Evolutionary conservation across 1,284 basidiomycete species (phyloP).

Genomic region (Sporisorium exsertum): DNA sequence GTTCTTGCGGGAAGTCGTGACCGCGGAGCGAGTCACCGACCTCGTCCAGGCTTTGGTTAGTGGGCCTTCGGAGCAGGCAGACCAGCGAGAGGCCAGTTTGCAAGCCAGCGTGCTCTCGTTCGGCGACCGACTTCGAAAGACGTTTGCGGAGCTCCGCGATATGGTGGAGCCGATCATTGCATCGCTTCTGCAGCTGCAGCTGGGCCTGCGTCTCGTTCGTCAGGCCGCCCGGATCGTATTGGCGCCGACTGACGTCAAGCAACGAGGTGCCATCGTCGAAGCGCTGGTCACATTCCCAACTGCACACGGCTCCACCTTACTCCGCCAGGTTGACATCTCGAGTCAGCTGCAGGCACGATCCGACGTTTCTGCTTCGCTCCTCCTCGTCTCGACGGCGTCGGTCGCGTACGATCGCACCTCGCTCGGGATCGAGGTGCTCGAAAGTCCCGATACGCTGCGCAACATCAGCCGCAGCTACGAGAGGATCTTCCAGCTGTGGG

Average conservation of each 20-base stretch:
- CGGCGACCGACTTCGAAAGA: slow-evolving; percentile 70
- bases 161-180: slow-evolving; percentile 77
- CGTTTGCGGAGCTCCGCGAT: slow-evolving; percentile 75
- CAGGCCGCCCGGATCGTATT: slow-evolving; percentile 49
- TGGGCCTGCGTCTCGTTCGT: slow-evolving; percentile 79
- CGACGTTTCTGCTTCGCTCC: slow-evolving; percentile 45
- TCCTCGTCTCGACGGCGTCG: slow-evolving; percentile 37
- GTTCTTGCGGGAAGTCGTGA: slow-evolving; percentile 56
- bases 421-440: slow-evolving; percentile 29
- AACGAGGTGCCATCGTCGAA: slow-evolving; percentile 51
- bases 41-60: slow-evolving; percentile 57
- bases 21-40: slow-evolving; percentile 51
- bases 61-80: slow-evolving; percentile 33
- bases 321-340: slow-evolving; percentile 55
- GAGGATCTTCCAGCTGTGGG: slow-evolving; percentile 83
- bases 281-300: slow-evolving; percentile 66
- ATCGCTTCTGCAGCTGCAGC: slow-evolving; percentile 77
- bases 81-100: slow-evolving; percentile 63
- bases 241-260: slow-evolving; percentile 25
- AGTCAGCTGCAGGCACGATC: slow-evolving; percentile 60
- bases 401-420: slow-evolving; percentile 35
- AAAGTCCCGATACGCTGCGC: slow-evolving; percentile 26
- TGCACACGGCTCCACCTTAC: slow-evolving; percentile 35
- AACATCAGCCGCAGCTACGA: slow-evolving; percentile 73
- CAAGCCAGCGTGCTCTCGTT: slow-evolving; percentile 70